A percentile compares a stretch with the other conserved stretches of the same genome.
Evolutionary conservation across 495 filamentous ascomycete species (phyloP).

Genomic region (Chaetomium tenue): DNA sequence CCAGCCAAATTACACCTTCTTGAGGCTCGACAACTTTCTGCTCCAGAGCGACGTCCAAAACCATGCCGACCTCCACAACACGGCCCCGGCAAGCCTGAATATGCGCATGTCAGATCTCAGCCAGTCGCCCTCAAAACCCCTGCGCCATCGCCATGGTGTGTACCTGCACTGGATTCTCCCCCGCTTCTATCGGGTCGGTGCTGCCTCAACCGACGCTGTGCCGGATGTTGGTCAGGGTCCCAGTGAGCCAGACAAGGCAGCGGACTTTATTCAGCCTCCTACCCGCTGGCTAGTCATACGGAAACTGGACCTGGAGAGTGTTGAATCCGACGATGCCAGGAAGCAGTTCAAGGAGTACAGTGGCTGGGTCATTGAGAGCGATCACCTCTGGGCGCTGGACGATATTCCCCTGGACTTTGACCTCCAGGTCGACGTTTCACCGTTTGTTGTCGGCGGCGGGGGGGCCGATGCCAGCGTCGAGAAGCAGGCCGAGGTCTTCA

Average conservation of each 20-base stretch:
- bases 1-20: slow-evolving; percentile 55
- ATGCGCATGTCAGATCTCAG: too few relatives aligned
- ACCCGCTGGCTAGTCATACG: slow-evolving; percentile 49
- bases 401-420: slow-evolving; percentile 33
- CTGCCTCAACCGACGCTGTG: slow-evolving; percentile 17
- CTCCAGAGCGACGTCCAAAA: slow-evolving; percentile 46
- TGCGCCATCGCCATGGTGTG: too few relatives aligned
- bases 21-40: slow-evolving; percentile 40
- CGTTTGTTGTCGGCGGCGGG: too few relatives aligned
- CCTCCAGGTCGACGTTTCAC: slow-evolving; percentile 51
- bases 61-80: slow-evolving; percentile 46
- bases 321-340: neutral
- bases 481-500: slow-evolving; percentile 53
- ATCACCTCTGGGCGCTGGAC: slow-evolving; percentile 39
- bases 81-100: too few relatives aligned
- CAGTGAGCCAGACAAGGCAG: slow-evolving; percentile 10
- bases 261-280: slow-evolving; percentile 38
- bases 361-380: slow-evolving; percentile 54
- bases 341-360: slow-evolving; percentile 16
- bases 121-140: too few relatives aligned
- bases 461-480: too few relatives aligned
- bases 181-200: slow-evolving; percentile 42
- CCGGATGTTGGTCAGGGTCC: neutral
- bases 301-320: slow-evolving; percentile 22
- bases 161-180: slow-evolving; percentile 58